These are phyloP conservation scores for Penicillium roqueforti DNA, from an alignment of 495 filamentous ascomycete genomes.

Conservation along the genomic window DNA sequence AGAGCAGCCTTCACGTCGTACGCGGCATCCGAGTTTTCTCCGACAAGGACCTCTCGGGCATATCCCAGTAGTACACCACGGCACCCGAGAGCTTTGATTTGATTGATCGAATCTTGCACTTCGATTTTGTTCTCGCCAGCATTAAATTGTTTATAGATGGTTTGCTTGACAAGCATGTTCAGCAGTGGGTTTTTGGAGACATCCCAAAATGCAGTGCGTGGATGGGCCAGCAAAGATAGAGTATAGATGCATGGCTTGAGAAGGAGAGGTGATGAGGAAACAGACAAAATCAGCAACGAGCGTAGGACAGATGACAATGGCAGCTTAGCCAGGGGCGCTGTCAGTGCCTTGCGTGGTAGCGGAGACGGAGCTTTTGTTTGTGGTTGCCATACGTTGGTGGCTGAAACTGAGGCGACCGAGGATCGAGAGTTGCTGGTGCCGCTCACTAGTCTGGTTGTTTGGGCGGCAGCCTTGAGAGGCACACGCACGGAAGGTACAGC, in stretches of 20 bases:
- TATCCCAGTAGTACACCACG: constrained; percentile 48
- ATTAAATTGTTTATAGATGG: constrained; percentile 51
- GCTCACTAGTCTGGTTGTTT: constrained; percentile 31
- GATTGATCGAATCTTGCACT: constrained; percentile 40
- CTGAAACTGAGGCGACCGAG: constrained; percentile 30
- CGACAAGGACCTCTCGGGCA: constrained; percentile 43
- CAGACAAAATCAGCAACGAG: constrained; percentile 69
- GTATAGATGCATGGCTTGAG: constrained; percentile 65
- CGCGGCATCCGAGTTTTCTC: constrained; percentile 31
- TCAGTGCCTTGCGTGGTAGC: constrained; percentile 19
- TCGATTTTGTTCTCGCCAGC: constrained; percentile 47
- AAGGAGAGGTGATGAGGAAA: constrained; percentile 74
- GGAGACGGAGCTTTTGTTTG: constrained; percentile 13
- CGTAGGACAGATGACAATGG: constrained; percentile 71
- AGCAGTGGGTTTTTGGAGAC: constrained; percentile 45
- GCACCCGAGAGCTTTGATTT: constrained; percentile 44
- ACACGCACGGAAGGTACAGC: constrained; percentile 31
- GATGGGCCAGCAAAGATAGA: constrained; percentile 67
- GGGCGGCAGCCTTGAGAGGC: constrained; percentile 19
- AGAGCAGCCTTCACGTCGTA: constrained; percentile 35
- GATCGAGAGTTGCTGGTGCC: constrained; percentile 39
- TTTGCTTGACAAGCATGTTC: constrained; percentile 43
- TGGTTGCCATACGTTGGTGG: constrained; percentile 25
- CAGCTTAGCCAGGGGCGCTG: constrained; percentile 63
- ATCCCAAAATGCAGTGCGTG: constrained; percentile 50